phyloP scores from a whole-genome alignment of 2,329 filamentous ascomycete genomes.

The Fusarium haematococcum region DNA sequence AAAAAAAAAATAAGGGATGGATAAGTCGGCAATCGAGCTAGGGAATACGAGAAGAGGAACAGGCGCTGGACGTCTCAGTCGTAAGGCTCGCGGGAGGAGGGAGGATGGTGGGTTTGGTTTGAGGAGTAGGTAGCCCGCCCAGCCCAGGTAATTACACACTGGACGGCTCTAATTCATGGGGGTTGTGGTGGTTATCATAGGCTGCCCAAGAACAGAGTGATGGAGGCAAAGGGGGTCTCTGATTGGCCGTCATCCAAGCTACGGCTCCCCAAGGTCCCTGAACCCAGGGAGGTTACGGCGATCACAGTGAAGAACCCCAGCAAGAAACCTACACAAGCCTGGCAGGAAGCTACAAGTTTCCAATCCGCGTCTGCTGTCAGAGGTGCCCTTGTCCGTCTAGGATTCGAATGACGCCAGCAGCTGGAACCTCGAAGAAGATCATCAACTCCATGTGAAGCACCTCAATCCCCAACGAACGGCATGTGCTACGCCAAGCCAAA shows the following conservation, averaged over 20 bases:
- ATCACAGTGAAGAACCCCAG: background rate
- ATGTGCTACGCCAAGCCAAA: background rate
- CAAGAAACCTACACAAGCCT: background rate
- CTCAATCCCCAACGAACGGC: background rate
- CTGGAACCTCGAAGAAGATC: background rate
- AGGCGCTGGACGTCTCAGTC: slow-evolving; percentile 31
- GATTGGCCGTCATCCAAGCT: background rate
- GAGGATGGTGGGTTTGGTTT: slow-evolving; percentile 27
- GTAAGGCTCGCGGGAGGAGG: slow-evolving; percentile 31
- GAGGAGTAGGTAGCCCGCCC: background rate
- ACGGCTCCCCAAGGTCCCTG: background rate
- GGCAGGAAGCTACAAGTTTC: background rate
- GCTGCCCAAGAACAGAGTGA: slow-evolving; percentile 28
- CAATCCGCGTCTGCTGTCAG: background rate
- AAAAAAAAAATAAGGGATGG: background rate
- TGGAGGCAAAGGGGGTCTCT: slow-evolving; percentile 26
- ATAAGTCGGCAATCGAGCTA: slow-evolving; percentile 3
- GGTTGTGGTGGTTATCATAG: slow-evolving; percentile 35
- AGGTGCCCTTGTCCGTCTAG: background rate
- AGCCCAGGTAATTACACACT: background rate
- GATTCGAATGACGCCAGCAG: slow-evolving; percentile 18
- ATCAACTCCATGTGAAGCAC: background rate
- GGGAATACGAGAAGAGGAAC: slow-evolving; percentile 20
- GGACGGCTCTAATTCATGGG: slow-evolving; percentile 4
- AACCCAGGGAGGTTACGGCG: background rate